Percentiles rank a stretch among this genome's conserved stretches.
Evolutionary conservation across 2,329 filamentous ascomycete species (phyloP).

Genomic region (Diaporthe sp.): DNA sequence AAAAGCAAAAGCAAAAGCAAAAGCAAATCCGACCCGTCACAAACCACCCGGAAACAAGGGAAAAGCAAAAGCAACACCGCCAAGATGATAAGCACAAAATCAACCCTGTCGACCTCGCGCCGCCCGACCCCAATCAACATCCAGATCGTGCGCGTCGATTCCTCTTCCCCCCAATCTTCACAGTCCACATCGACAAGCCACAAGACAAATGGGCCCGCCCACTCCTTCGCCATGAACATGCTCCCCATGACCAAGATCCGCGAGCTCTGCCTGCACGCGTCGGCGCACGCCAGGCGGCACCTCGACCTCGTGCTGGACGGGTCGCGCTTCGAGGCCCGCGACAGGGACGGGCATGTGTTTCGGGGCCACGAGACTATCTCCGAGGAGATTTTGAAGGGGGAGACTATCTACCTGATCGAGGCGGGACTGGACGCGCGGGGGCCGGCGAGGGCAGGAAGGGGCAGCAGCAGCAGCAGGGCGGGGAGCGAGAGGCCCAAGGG

Average conservation of each 20-base stretch:
- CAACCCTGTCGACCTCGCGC: neutral
- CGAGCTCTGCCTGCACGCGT: slow-evolving; percentile 27
- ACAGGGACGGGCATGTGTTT: slow-evolving; percentile 27
- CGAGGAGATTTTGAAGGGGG: slow-evolving; percentile 19
- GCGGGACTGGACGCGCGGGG: neutral
- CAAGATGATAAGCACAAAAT: neutral
- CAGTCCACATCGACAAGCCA: neutral
- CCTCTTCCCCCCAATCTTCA: neutral
- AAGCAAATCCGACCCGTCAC: neutral
- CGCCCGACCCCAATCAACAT: slow-evolving; percentile 12
- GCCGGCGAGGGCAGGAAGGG: neutral
- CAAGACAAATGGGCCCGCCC: neutral
- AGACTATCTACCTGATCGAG: slow-evolving; percentile 27
- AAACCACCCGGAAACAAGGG: neutral
- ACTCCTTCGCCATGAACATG: slow-evolving; percentile 28
- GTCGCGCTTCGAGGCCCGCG: slow-evolving; percentile 28
- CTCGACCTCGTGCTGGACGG: slow-evolving; percentile 12
- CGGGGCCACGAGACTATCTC: slow-evolving; percentile 15
- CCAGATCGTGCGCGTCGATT: neutral
- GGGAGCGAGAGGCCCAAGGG: neutral
- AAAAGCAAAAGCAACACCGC: neutral
- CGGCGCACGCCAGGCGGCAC: slow-evolving; percentile 2
- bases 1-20: neutral
- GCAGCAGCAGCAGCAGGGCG: neutral
- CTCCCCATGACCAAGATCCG: slow-evolving; percentile 28